phyloP scores from a whole-genome alignment of 2,329 filamentous ascomycete genomes.

The Thelonectria olida region DNA sequence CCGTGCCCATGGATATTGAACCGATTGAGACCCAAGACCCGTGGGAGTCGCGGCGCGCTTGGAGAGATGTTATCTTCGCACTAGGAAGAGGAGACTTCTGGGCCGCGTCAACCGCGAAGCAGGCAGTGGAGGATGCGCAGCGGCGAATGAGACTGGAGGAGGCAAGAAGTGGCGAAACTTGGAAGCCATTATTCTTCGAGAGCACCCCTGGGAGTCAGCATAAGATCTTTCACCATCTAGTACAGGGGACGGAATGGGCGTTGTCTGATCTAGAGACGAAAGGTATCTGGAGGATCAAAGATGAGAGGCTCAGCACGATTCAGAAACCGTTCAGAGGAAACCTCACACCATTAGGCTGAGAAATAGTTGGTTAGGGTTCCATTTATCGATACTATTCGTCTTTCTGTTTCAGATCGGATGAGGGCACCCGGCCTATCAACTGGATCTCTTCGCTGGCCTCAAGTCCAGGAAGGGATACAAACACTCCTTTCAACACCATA shows the following conservation, averaged over 20 bases:
- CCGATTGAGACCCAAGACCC: slow-evolving; percentile 75
- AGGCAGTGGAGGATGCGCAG: slow-evolving; percentile 83
- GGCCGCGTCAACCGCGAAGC: slow-evolving; percentile 75
- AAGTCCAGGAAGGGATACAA: too few species aligned
- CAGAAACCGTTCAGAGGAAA: slow-evolving; percentile 8
- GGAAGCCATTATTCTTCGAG: slow-evolving; percentile 30
- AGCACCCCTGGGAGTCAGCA: slow-evolving; percentile 12
- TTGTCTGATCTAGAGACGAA: slow-evolving; percentile 26
- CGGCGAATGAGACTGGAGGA: slow-evolving; percentile 77
- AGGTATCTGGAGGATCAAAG: slow-evolving; percentile 31
- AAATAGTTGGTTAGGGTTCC: not conserved
- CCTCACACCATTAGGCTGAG: not conserved
- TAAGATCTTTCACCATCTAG: slow-evolving; percentile 19
- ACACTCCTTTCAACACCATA: too few species aligned
- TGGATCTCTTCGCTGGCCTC: too few species aligned
- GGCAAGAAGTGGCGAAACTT: slow-evolving; percentile 52
- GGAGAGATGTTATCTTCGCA: slow-evolving; percentile 78
- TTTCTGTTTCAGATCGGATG: not conserved
- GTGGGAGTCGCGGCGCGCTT: slow-evolving; percentile 82
- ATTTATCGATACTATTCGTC: not conserved
- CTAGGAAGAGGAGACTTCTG: slow-evolving; percentile 81
- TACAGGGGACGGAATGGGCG: slow-evolving; percentile 17
- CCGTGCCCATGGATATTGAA: slow-evolving; percentile 40
- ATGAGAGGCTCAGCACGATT: slow-evolving; percentile 1
- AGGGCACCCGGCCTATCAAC: too few species aligned